Base-by-base conservation (phyloP, 1,284 basidiomycete genomes). In the Tremellales sp. region DNA sequence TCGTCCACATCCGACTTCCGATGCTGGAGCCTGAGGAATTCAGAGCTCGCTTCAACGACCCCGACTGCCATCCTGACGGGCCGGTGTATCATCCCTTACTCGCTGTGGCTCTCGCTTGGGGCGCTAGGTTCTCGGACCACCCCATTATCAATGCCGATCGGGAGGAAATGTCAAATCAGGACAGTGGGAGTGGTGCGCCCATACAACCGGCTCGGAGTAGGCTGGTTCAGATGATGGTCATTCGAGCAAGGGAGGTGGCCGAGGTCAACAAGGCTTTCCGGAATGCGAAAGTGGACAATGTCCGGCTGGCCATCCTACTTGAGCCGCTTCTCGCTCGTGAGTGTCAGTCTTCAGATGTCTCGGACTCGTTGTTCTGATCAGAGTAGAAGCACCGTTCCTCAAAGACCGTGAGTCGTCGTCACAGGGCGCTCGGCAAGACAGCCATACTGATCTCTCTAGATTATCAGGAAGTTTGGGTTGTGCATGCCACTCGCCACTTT, bases 31-130 rank as follows among this genome's bases (percentile, higher is more conserved):
- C 86, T 48, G 73, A 80, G 22, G 81, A 83, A 56, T 88, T 91
- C 69, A 84, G 86, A 53, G 77, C 78, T 42, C 70, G 64, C n/a
- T 72, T 70, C 45, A 57, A 53, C 10, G 43, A 60, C 4, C 63
- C 66, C 49, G 63, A 49, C 54, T 68, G 40, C 58, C 55, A 62
- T 24, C 56, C 51, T 54, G 77, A 52, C 21, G 65, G 66, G 31
- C 76, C 81, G 3, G 65, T 85, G 3, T 81, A 87, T 51, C 84
- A 86, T 39, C 82, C 85, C 2, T 77, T 92, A 15, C 79, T 94
- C 33, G 90, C 91, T 3, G 85, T 86, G 1, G 84, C 92, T n/a
- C 77, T 96, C 42, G 89, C 90, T 0, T 93, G 88, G 85, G 91
- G 91, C 19, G 84, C 88, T 37, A 89, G 91, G 62, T 94, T 94